Evolutionary conservation across 495 filamentous ascomycete genomes (phyloP).

Genomic region (Ramalina peruviana): DNA sequence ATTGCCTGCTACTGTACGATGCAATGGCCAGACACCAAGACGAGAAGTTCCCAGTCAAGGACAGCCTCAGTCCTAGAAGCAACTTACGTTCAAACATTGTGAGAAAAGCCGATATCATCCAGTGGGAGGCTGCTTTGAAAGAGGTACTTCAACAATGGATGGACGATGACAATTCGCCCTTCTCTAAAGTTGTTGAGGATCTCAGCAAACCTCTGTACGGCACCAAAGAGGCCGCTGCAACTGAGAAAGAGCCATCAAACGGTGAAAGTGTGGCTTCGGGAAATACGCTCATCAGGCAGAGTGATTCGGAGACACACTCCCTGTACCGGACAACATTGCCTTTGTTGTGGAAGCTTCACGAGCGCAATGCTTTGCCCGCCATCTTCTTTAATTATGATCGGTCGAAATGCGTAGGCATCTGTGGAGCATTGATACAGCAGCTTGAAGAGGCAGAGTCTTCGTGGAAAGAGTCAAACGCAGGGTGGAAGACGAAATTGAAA

Average conservation of each 20-base stretch:
- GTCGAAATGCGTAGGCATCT: slow-evolving; percentile 43
- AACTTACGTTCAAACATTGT: slow-evolving; percentile 30
- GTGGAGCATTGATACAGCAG: slow-evolving; percentile 29
- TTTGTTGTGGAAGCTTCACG: slow-evolving; percentile 45
- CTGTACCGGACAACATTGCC: slow-evolving; percentile 39
- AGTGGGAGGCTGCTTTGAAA: slow-evolving; percentile 54
- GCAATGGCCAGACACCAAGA: slow-evolving; percentile 41
- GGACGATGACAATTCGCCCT: slow-evolving; percentile 42
- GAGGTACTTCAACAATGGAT: slow-evolving; percentile 45
- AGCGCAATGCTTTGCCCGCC: slow-evolving; percentile 51
- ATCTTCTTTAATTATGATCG: slow-evolving; percentile 70
- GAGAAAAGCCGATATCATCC: slow-evolving; percentile 46
- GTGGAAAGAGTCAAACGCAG: slow-evolving; percentile 39
- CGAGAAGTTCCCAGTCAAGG: slow-evolving; percentile 27
- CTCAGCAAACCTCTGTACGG: slow-evolving; percentile 8
- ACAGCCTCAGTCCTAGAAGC: slow-evolving; percentile 31
- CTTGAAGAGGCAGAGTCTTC: slow-evolving; percentile 36
- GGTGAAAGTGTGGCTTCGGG: neutral
- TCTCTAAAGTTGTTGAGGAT: slow-evolving; percentile 37
- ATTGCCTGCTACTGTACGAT: slow-evolving; percentile 52
- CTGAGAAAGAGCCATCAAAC: slow-evolving; percentile 6
- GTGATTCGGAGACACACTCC: slow-evolving; percentile 12
- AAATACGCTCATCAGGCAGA: neutral
- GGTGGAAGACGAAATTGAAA: slow-evolving; percentile 44
- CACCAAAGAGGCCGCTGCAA: neutral